Base-by-base conservation (phyloP, 345 rosid genomes). In the Melaleuca alternifolia region DNA sequence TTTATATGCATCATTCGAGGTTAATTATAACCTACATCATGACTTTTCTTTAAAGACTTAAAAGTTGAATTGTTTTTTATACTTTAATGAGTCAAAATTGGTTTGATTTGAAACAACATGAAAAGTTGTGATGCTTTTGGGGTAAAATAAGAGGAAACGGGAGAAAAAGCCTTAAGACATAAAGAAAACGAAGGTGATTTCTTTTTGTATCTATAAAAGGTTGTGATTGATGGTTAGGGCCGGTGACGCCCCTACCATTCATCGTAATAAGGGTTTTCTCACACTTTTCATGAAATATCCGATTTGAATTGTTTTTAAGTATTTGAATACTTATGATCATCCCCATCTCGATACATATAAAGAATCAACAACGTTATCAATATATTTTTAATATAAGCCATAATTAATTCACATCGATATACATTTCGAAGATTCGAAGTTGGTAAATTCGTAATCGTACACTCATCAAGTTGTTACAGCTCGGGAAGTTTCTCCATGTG, bases 281-380 rank as follows among this genome's bases (percentile, higher is more conserved):
- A 7, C 4, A 3, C 20, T 9, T 23, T 6, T 3, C 7, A 53
- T 0, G 0, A 53, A 20, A 53, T 7, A 53, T 53, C 20, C 10
- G 20, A 7, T 20, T 6, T 18, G 24, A 18, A 4, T 41, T 41
- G 4, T 41, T 41, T 41, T 2, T 2, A 41, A 41, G 41, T 41
- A 41, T 41, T 41, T 41, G 41, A 4, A 41, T 4, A 41, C 4
- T 41, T 41, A 41, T 4, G 2, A 41, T 2, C 41, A 4, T 41
- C 41, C 41, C 41, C 3, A 4, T 41, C 41, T 41, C 41, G 41
- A 41, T 41, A 41, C 41, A 41, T 41, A 41, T 41, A 41, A 4
- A 41, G 41, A 41, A 41, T 41, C 41, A 4, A 41, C 41, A 41
- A 41, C 4, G 41, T 41, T 41, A 41, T 41, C 41, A 41, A 41